Conservation (phyloP, 257 asterid species). For the Solanum microdontum region DNA sequence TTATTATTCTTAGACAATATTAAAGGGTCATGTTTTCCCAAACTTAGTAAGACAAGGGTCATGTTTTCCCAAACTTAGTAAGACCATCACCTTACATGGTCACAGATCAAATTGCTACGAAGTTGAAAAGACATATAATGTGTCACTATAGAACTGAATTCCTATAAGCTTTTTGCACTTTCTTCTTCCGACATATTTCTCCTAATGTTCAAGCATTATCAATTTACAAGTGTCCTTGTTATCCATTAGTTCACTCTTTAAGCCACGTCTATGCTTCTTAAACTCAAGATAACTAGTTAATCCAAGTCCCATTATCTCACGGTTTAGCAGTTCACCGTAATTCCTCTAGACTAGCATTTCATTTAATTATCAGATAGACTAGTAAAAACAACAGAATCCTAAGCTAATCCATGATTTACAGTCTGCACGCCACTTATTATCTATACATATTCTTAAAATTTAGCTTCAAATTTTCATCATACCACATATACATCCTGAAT, state of each 20-base stretch:
- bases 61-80: neutral
- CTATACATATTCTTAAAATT: neutral
- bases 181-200: neutral
- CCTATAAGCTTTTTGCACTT: neutral
- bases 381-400: neutral
- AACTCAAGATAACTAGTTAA: neutral
- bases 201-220: neutral
- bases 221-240: neutral
- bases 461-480: neutral
- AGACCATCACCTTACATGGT: neutral
- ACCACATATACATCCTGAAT: neutral
- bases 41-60: neutral
- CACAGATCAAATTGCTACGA: neutral
- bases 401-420: neutral
- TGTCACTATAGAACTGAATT: neutral
- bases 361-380: neutral
- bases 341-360: neutral
- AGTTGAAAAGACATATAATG: neutral
- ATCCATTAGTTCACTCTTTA: neutral
- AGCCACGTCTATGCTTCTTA: neutral
- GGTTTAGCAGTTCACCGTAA: neutral
- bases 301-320: neutral
- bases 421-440: neutral
- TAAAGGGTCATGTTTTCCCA: neutral
- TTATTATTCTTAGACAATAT: neutral